A percentile compares a stretch with the other conserved stretches of the same genome.
Conservation (phyloP, 1,284 basidiomycete genomes). For the Cryptococcus sp. region DNA sequence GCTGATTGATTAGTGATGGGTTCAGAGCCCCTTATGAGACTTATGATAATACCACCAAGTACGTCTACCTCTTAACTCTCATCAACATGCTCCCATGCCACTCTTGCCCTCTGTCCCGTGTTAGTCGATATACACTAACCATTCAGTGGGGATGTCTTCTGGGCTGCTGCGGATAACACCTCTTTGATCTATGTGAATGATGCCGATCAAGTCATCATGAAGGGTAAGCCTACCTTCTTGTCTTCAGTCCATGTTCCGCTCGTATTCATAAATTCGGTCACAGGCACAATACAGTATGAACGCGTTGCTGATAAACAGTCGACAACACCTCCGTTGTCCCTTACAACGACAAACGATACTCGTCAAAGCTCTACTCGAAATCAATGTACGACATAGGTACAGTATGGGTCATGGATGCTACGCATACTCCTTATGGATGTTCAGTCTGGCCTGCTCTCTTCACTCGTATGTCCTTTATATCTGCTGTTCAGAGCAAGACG, state of each 20-base stretch:
- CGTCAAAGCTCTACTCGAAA: conserved; percentile 62
- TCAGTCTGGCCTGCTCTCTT: conserved; percentile 36
- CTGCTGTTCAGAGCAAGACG: background rate
- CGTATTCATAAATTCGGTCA: no score
- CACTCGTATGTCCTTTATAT: conserved; percentile 11
- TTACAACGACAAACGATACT: conserved; percentile 64
- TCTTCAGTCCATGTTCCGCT: background rate
- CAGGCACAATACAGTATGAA: no score
- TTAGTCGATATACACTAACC: background rate
- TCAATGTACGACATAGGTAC: conserved; percentile 60
- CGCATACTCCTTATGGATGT: conserved; percentile 58
- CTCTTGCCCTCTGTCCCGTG: no score
- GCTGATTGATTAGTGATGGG: conserved; percentile 16
- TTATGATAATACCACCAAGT: conserved; percentile 46
- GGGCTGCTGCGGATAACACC: conserved; percentile 36
- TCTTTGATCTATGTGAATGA: conserved; percentile 55
- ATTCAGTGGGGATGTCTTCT: conserved; percentile 58
- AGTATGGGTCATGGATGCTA: conserved; percentile 62
- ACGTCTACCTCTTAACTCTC: conserved; percentile 6
- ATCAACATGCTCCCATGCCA: background rate
- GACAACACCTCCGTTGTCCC: conserved; percentile 28
- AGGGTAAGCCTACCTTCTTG: conserved; percentile 55
- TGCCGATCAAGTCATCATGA: conserved; percentile 69
- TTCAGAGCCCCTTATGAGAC: conserved; percentile 17
- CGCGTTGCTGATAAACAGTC: conserved; percentile 15